Base-by-base conservation (phyloP, 2,329 filamentous ascomycete genomes). In the Cercospora janseana region DNA sequence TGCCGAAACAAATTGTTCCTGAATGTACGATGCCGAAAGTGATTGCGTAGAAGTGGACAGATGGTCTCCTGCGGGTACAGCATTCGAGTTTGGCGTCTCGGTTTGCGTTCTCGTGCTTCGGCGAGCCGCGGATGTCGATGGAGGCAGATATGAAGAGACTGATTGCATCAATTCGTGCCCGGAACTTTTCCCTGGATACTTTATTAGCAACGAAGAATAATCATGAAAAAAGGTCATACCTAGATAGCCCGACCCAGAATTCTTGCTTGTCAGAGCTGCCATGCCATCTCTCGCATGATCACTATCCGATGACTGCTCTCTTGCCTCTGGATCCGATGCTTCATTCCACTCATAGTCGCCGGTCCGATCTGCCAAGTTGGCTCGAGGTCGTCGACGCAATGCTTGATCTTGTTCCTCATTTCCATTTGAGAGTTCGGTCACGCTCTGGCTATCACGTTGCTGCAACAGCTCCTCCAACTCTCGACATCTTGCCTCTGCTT, bases 401-500 rank as follows among this genome's bases (percentile, higher is more conserved):
- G 37, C 13, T 41, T 8, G 8, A 12, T 37, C 16, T n/a, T 24
- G 23, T 16, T 7, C 4, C 3, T 35, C 28, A n/a, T 23, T 21
- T 28, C 27, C 37, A 4, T 12, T 42, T 10, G 18, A 10, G 16
- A 27, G 20, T 26, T 37, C 38, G 8, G 28, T 32, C 15, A 27
- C 10, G 15, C 31, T 43, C n/a, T 43, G 37, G 10, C 13, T 21
- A 18, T 52, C 43, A 47, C 35, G 38, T 46, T 45, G 52, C 24
- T 51, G 15, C 9, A 69, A 43, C 20, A 69, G 56, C 3, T 45
- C 50, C 46, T 65, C 56, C 13, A 69, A 59, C 32, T 63, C 59
- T 15, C 52, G 44, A 37, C 64, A 65, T 23, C 60, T 60, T 18
- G 57, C 56, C 51, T 70, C 64, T 2, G 62, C 63, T 10, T 60